Evolutionary conservation across 176 grass and related monocot genomes (phyloP).

Genomic region (Melocanna baccifera): DNA sequence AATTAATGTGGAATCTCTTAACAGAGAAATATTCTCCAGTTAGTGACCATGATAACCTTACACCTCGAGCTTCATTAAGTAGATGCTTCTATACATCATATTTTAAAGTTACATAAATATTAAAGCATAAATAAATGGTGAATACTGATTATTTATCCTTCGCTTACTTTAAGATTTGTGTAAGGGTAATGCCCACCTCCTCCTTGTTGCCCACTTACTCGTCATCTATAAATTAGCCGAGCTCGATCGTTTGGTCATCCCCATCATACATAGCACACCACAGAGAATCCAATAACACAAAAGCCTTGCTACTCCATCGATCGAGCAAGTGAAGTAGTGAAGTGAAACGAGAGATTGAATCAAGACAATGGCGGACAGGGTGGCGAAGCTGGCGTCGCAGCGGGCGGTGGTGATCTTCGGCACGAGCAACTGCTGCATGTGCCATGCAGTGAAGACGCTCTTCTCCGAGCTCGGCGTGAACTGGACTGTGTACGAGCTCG

Average conservation of each 20-base stretch:
- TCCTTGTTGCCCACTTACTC: not conserved
- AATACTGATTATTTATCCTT: too few relatives aligned
- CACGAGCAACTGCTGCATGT: slow-evolving; percentile 72
- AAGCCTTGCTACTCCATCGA: not conserved
- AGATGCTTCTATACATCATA: too few relatives aligned
- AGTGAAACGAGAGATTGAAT: too few relatives aligned
- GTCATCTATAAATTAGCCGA: slow-evolving; percentile 1
- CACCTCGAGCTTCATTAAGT: not conserved
- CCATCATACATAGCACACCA: not conserved
- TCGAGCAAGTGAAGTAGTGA: not conserved
- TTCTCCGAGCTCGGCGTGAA: slow-evolving; percentile 55
- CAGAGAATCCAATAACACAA: not conserved
- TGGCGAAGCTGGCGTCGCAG: slow-evolving; percentile 51
- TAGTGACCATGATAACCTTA: not conserved
- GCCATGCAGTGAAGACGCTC: slow-evolving; percentile 61
- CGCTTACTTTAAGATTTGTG: too few relatives aligned
- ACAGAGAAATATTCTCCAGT: not conserved
- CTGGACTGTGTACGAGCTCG: slow-evolving; percentile 54
- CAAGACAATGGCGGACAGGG: slow-evolving; percentile 46
- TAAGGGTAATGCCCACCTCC: too few relatives aligned
- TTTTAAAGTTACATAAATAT: too few relatives aligned
- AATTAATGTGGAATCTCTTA: not conserved
- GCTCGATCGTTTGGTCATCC: not conserved
- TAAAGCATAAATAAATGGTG: too few relatives aligned
- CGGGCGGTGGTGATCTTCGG: slow-evolving; percentile 67